These are phyloP conservation scores for Aureobasidium namibiae DNA, from an alignment of 2,329 filamentous ascomycete species.

Conservation along the genomic window DNA sequence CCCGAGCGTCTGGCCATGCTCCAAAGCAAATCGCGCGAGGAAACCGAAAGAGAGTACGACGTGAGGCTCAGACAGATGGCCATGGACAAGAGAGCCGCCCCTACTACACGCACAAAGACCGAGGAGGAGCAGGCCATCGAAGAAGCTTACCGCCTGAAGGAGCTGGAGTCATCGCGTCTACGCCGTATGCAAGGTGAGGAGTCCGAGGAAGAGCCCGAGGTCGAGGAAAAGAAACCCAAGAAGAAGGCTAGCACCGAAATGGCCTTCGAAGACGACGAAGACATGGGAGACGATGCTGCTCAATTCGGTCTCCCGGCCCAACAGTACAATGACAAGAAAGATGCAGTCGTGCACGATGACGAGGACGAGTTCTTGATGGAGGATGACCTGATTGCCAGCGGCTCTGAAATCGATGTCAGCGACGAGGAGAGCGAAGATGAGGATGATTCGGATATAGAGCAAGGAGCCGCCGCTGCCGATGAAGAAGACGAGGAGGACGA, in stretches of 20 bases:
- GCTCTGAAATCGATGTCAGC: conserved; percentile 44
- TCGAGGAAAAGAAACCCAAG: conserved; percentile 51
- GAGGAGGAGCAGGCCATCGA: conserved; percentile 76
- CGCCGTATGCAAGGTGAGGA: conserved; percentile 81
- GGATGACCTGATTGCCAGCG: conserved; percentile 76
- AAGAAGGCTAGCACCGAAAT: conserved; percentile 39
- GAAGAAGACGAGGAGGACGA: conserved; percentile 39
- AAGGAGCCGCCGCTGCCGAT: conserved; percentile 12
- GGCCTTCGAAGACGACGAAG: conserved; percentile 30
- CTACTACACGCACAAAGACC: conserved; percentile 82
- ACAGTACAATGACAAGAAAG: conserved; percentile 32
- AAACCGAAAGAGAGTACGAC: conserved; percentile 83
- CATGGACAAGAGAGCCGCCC: conserved; percentile 75
- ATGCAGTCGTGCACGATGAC: conserved; percentile 66
- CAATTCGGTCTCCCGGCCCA: conserved; percentile 56
- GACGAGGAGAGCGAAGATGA: conserved; percentile 23
- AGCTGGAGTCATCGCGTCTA: conserved; percentile 74
- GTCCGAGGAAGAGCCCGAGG: conserved; percentile 55
- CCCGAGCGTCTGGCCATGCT: conserved; percentile 55
- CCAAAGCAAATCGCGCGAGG: conserved; percentile 52
- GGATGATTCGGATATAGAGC: conserved; percentile 32
- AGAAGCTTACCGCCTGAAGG: conserved; percentile 66
- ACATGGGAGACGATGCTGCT: conserved; percentile 47
- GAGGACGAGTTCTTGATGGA: conserved; percentile 93
- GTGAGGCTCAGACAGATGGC: conserved; percentile 71